Conservation (phyloP, 345 rosid species). For the Triadica sebifera region DNA sequence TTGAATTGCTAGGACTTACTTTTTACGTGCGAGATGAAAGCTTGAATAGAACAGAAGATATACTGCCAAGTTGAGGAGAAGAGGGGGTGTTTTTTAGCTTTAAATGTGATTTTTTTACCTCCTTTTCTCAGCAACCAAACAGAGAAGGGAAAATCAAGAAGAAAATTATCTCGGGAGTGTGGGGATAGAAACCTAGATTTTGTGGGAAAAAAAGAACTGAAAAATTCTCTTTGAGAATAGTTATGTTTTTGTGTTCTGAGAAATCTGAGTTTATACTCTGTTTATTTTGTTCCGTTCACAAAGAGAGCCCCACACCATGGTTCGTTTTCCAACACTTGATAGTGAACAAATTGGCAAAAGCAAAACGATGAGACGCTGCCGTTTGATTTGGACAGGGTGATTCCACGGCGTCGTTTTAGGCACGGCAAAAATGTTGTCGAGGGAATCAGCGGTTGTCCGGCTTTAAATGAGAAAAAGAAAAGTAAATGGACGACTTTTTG, state of each 20-base stretch:
- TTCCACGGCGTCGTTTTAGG: conserved; percentile 3
- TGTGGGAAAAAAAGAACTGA: neutral
- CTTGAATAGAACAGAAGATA: neutral
- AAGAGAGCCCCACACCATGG: neutral
- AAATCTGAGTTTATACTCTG: conserved; percentile 19
- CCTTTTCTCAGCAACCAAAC: conserved; percentile 15
- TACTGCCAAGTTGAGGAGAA: neutral
- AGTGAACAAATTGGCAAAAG: neutral
- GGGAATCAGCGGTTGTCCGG: conserved; percentile 6
- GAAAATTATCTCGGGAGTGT: neutral
- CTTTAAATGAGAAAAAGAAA: neutral
- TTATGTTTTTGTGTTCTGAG: neutral
- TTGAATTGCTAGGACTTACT: neutral
- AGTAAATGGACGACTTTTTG: conserved; percentile 12
- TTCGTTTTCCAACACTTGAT: conserved; percentile 10
- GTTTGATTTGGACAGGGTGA: neutral
- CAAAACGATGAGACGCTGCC: neutral
- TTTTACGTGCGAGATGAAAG: neutral
- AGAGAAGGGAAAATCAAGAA: neutral
- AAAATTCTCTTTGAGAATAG: neutral
- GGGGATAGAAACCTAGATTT: neutral
- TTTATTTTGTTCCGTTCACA: neutral
- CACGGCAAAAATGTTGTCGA: too few species aligned
- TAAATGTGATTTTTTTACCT: neutral
- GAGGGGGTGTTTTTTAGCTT: neutral